Base-by-base conservation (phyloP, 139 green algal species). In the Chlamydomonas sphaeroides region DNA sequence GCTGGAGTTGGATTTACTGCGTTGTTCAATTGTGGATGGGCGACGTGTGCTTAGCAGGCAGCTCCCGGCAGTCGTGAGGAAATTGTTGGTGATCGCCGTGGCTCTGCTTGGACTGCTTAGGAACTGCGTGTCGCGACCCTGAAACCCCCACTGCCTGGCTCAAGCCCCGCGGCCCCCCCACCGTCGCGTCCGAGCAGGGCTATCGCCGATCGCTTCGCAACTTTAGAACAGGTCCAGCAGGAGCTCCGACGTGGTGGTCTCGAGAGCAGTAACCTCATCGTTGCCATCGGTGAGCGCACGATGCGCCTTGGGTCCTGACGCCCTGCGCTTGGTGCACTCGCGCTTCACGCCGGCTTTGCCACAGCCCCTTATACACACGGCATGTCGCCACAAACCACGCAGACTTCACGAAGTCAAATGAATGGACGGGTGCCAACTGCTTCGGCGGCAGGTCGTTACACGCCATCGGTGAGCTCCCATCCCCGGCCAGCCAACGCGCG, bases 331-430 rank as follows among this genome's bases (percentile, higher is more conserved):
- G n/a, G n/a, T n/a, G n/a, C n/a, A n/a, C n/a, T n/a, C n/a, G n/a
- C n/a, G n/a, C n/a, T n/a, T n/a, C n/a, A n/a, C n/a, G n/a, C n/a
- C n/a, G n/a, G n/a, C n/a, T n/a, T n/a, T n/a, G n/a, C n/a, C n/a
- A n/a, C n/a, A n/a, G n/a, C n/a, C n/a, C n/a, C n/a, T n/a, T n/a
- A n/a, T n/a, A n/a, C n/a, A n/a, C n/a, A n/a, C n/a, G n/a, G n/a
- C n/a, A n/a, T n/a, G n/a, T n/a, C n/a, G n/a, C n/a, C n/a, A n/a
- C n/a, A n/a, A n/a, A n/a, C n/a, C n/a, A n/a, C n/a, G n/a, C n/a
- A 7, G 92, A 95, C 71, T 95, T 93, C 59, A 95, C 92, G 10
- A 94, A 95, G 79, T 66, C 65, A 38, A 93, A 93, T 71, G 87
- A 93, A 45, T 92, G 89, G 85, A 92, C 88, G 3, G 92, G 92